Base-by-base conservation (phyloP, 805 yeast species). In the Debaryomyces maramus region DNA sequence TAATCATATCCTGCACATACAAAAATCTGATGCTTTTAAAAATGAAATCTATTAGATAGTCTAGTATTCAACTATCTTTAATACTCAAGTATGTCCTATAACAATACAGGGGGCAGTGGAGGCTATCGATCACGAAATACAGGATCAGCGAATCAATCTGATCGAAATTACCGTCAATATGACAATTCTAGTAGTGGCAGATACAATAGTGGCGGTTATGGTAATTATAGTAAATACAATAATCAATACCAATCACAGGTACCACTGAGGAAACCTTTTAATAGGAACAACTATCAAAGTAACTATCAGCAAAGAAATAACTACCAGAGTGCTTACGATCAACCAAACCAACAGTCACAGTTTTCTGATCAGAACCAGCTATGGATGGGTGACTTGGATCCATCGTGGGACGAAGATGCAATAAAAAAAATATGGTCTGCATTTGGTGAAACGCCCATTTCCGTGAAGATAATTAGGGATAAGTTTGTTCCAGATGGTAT, bases 351-450 rank as follows among this genome's bases (percentile, higher is more conserved):
- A 14, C 8, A 21, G 6, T 10, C 22, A 8, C 36, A 27, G 14
- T n/a, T 9, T 8, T 19, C 14, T 9, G 38, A 38, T 14, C 50
- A 56, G 17, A 64, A 63, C 28, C 81, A 77, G 48, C 55, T 85
- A 36, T 85, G 90, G 85, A 90, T 89, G 96, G 97, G 97, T 16
- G 97, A 88, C 52, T 65, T 89, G 32, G 96, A 88, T 50, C 86
- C 86, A 7, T 70, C 77, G 58, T 86, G 96, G 89, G 87, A 85
- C 44, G 97, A 89, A 56, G 59, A 66, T 28, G 67, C 76, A 9
- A 75, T 90, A 38, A 72, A 71, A 35, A 76, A 77, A 43, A 75
- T 89, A 33, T 89, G 96, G 97, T 58, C 73, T 3, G 53, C 73
- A 17, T 63, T 83, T 9, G 88, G 93, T n/a, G 87, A 83, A 47